Evolutionary conservation across 2,329 filamentous ascomycete species (phyloP).

Genomic region (Cladosporium sphaerospermum): DNA sequence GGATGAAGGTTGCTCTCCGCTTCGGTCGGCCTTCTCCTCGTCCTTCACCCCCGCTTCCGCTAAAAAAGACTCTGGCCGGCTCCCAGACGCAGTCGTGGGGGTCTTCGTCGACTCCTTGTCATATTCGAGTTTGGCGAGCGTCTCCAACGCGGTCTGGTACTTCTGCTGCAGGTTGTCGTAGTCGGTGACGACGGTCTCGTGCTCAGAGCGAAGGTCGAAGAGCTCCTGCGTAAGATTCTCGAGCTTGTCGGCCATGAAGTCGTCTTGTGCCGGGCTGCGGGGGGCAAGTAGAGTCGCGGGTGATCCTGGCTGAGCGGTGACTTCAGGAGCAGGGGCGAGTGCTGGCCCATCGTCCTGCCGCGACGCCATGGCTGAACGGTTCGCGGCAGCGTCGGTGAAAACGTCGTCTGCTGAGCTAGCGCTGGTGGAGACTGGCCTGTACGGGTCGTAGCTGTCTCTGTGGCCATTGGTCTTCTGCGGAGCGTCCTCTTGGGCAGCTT

Average conservation of each 20-base stretch:
- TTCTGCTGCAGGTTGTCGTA: conserved; percentile 77
- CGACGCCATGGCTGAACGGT: neutral
- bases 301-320: neutral
- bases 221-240: conserved; percentile 89
- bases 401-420: conserved; percentile 4
- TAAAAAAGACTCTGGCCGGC: conserved; percentile 75
- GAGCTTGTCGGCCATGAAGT: conserved; percentile 85
- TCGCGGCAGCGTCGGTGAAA: neutral
- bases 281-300: conserved; percentile 2
- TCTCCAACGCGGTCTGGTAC: conserved; percentile 81
- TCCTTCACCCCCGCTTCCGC: conserved; percentile 62
- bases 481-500: neutral
- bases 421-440: conserved; percentile 12
- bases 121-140: conserved; percentile 79
- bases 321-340: neutral
- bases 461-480: conserved; percentile 18
- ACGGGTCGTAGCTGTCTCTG: conserved; percentile 21
- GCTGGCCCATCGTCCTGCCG: neutral
- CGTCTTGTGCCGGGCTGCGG: conserved; percentile 70
- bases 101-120: conserved; percentile 60
- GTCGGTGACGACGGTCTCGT: conserved; percentile 75
- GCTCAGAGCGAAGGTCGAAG: conserved; percentile 81
- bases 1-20: conserved; percentile 60
- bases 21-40: conserved; percentile 53
- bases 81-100: conserved; percentile 46